These are phyloP conservation scores for Neospermospora avenae DNA, from an alignment of 2,329 filamentous ascomycete species.

Conservation along the genomic window DNA sequence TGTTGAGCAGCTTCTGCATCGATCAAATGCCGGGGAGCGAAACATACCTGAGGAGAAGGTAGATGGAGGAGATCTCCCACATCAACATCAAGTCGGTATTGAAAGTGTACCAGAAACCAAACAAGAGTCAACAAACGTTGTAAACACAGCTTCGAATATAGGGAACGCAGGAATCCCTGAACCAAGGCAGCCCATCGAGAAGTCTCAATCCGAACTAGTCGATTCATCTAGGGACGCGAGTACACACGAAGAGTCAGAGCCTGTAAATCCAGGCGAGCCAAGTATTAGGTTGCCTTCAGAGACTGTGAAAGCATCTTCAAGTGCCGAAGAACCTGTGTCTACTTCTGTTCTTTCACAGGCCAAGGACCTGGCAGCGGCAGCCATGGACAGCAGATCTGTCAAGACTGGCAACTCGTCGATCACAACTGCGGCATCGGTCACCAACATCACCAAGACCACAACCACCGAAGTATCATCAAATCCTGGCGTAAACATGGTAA, in stretches of 20 bases:
- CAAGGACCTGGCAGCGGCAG: neutral
- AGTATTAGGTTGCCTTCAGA: neutral
- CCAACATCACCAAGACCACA: conserved; percentile 3
- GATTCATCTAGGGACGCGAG: too few relatives aligned
- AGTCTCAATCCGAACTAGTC: neutral
- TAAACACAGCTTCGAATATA: neutral
- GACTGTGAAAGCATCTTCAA: neutral
- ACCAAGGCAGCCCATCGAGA: neutral
- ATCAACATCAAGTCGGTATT: neutral
- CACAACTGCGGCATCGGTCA: neutral
- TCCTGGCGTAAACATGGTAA: neutral
- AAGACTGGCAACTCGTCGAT: neutral
- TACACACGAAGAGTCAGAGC: neutral
- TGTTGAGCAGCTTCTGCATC: neutral
- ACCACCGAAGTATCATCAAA: neutral
- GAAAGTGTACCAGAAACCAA: neutral
- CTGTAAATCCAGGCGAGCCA: neutral
- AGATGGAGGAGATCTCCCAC: neutral
- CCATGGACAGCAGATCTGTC: neutral
- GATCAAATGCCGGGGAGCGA: neutral
- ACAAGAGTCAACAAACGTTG: neutral
- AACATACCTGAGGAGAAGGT: neutral
- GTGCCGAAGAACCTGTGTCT: neutral
- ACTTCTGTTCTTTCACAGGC: neutral
- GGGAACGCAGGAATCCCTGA: neutral